These are phyloP conservation scores for Annulohypoxylon stygium DNA, from an alignment of 495 filamentous ascomycete genomes.

Conservation along the genomic window DNA sequence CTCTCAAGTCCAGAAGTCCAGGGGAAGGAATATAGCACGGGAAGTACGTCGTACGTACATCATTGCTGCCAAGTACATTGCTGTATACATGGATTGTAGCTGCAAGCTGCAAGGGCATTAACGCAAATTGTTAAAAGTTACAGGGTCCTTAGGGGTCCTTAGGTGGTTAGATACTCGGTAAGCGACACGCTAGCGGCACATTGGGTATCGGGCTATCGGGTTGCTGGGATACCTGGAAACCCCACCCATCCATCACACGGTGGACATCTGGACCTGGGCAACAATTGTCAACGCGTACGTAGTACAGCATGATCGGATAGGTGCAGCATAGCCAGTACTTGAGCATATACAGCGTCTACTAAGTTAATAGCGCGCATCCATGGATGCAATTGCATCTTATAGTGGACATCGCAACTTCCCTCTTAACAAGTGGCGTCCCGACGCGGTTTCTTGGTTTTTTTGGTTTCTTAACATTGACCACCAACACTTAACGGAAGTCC, in stretches of 20 bases:
- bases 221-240: constrained; percentile 21
- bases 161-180: background rate
- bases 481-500: constrained; percentile 21
- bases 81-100: background rate
- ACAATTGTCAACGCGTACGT: constrained; percentile 38
- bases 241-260: constrained; percentile 22
- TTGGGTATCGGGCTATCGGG: constrained; percentile 29
- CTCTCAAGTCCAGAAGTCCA: constrained; percentile 6
- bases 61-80: no score
- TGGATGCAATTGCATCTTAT: background rate
- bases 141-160: background rate
- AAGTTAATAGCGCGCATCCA: no score
- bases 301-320: background rate
- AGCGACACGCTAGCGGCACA: constrained; percentile 34
- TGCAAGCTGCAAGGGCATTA: constrained; percentile 40
- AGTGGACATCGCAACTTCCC: background rate
- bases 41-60: no score
- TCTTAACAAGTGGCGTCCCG: background rate
- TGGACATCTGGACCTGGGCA: background rate
- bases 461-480: background rate
- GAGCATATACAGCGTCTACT: no score
- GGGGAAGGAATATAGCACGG: background rate
- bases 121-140: constrained; percentile 10
- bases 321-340: no score
- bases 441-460: constrained; percentile 9